phyloP scores from a whole-genome alignment of 768 basidiomycete genomes.

The Lactarius sp. region DNA sequence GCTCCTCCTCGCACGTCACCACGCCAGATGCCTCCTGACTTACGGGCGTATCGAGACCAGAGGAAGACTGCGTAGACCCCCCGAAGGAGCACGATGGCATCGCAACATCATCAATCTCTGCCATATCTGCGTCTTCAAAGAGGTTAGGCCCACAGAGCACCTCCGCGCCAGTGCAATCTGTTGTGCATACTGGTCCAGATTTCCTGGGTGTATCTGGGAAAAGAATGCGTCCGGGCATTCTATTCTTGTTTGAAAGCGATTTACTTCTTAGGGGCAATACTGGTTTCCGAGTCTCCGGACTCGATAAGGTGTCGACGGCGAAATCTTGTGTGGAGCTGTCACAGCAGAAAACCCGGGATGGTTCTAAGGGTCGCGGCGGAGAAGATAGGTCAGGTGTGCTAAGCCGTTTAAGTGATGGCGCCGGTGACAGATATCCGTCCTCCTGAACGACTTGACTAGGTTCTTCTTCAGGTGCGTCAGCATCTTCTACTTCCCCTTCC shows the following conservation, averaged over 20 bases:
- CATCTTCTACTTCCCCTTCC: slow-evolving; percentile 38
- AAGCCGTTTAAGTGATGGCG: slow-evolving; percentile 44
- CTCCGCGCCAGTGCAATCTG: neutral
- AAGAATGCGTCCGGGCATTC: slow-evolving; percentile 1
- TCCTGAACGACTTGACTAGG: slow-evolving; percentile 58
- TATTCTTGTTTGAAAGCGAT: slow-evolving; percentile 9
- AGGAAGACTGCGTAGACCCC: slow-evolving; percentile 22
- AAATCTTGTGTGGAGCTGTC: slow-evolving; percentile 36
- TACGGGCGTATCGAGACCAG: slow-evolving; percentile 19
- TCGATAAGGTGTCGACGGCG: slow-evolving; percentile 50
- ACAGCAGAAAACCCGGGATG: slow-evolving; percentile 14
- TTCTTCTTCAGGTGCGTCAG: slow-evolving; percentile 34
- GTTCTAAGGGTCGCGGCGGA: slow-evolving; percentile 40
- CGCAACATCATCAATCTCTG: slow-evolving; percentile 12
- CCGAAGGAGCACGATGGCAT: slow-evolving; percentile 17
- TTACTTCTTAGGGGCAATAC: slow-evolving; percentile 15
- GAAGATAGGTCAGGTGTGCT: slow-evolving; percentile 64
- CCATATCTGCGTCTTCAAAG: slow-evolving; percentile 19
- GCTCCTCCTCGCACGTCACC: slow-evolving; percentile 13
- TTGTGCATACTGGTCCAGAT: slow-evolving; percentile 4
- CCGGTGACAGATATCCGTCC: slow-evolving; percentile 79
- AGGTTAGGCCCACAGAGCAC: slow-evolving; percentile 3
- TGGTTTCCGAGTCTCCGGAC: slow-evolving; percentile 34
- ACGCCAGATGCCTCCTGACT: slow-evolving; percentile 9
- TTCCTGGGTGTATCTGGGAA: slow-evolving; percentile 18